A percentile compares a stretch with the other conserved stretches of the same genome.
Evolutionary conservation across 1,139 yeast genomes (phyloP).

Genomic region (Magnusiomyces fungicola): DNA sequence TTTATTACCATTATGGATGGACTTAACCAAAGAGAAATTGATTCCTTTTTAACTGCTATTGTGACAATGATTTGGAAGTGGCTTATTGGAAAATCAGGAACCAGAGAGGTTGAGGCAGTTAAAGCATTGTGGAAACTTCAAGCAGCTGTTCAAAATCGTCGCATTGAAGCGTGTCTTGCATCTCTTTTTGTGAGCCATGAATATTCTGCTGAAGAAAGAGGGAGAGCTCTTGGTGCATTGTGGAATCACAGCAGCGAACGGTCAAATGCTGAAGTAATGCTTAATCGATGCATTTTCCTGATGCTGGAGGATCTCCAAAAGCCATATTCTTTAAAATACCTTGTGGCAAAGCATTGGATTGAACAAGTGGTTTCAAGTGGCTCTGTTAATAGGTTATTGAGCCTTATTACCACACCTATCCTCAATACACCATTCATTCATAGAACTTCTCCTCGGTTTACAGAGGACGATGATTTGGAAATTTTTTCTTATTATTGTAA

Average conservation of each 20-base stretch:
- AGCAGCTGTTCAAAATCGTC: constrained; percentile 27
- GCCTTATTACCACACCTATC: constrained; percentile 47
- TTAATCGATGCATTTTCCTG: constrained; percentile 60
- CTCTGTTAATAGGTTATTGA: constrained; percentile 51
- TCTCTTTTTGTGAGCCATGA: constrained; percentile 24
- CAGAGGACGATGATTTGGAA: constrained; percentile 16
- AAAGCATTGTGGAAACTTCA: constrained; percentile 37
- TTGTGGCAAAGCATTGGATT: constrained; percentile 53
- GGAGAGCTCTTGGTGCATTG: constrained; percentile 32
- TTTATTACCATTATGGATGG: constrained; percentile 36
- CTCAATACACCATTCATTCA: constrained; percentile 29
- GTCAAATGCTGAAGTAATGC: constrained; percentile 37
- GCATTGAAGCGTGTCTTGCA: constrained; percentile 35
- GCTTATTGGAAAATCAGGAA: constrained; percentile 40
- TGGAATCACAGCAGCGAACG: constrained; percentile 40
- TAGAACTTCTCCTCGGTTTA: constrained; percentile 45
- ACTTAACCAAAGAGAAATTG: constrained; percentile 19
- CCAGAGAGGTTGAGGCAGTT: constrained; percentile 57
- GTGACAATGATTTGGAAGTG: constrained; percentile 23
- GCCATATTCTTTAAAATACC: constrained; percentile 20
- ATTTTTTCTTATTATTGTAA: constrained; percentile 16
- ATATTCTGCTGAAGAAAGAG: constrained; percentile 19
- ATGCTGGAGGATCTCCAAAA: constrained; percentile 55
- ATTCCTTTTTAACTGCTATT: constrained; percentile 18
- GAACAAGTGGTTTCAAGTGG: constrained; percentile 46